Base-by-base conservation (phyloP, 164 flowering plant genomes). In the Umbellularia californica region DNA sequence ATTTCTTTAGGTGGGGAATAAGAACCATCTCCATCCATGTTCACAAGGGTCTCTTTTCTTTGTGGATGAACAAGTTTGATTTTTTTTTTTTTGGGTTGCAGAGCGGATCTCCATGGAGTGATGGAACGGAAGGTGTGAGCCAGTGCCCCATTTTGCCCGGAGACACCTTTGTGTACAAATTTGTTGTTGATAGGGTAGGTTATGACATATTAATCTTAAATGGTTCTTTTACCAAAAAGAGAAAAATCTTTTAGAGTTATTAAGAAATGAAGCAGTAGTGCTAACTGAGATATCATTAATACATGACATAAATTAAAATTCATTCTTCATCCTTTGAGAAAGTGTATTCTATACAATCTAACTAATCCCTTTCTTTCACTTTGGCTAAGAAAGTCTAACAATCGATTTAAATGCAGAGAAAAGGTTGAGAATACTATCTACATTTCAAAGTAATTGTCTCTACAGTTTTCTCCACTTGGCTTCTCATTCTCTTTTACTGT, bases 111-210 rank as follows among this genome's bases (percentile, higher is more conserved):
- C 97, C 97, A 3, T 92, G 98, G 98, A 78, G 78, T 51, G 98
- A 95, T 81, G 98, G 98, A 79, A 88, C 94, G 2, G 98, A 88
- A 80, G 97, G 95, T 2, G 89, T 95, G 0, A 86, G 97, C 5
- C 98, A 95, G 70, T 93, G 97, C 72, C 93, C 97, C 2, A 85
- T 92, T 35, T n/a, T 84, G 66, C 94, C 98, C 1, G 97, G 92
- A 14, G 93, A 92, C 41, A 89, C 90, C 28, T 88, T 87, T 77
- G 77, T 50, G 5, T 95, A 95, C 76, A 78, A 82, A 71, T 94
- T 91, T 66, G 90, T 86, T 0, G 98, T 93, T 0, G 97, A 95
- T 72, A 88, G 90, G 81, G 98, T 95, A 83, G 81, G 86, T 77
- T 24, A 11, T 35, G n/a, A 66, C 7, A 15, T 1, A 27, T 13